Conservation (phyloP, 1,139 yeast genomes). For the Dujonia santamariae region DNA sequence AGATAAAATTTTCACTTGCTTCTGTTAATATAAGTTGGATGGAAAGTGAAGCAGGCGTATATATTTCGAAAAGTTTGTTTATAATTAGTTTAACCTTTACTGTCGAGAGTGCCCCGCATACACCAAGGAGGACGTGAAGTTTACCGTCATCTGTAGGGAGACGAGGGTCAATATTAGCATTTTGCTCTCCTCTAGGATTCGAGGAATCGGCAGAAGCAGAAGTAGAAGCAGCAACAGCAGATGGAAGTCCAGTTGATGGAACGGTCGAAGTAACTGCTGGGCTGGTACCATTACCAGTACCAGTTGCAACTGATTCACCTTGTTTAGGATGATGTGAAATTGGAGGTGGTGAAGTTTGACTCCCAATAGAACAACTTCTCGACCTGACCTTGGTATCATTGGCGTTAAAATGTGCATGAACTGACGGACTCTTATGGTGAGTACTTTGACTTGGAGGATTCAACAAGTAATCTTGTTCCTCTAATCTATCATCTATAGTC, state of each 20-base stretch:
- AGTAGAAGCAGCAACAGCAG: constrained; percentile 1
- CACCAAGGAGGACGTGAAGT: constrained; percentile 80
- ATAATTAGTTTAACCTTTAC: constrained; percentile 73
- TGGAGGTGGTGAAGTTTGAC: too few species aligned
- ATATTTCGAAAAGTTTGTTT: constrained; percentile 73
- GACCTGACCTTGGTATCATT: constrained; percentile 57
- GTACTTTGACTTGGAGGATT: constrained; percentile 30
- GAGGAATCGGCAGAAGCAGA: constrained; percentile 1
- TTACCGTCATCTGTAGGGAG: constrained; percentile 91
- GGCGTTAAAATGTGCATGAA: constrained; percentile 79
- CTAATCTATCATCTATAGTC: too few species aligned
- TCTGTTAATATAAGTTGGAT: constrained; percentile 80
- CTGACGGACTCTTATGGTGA: constrained; percentile 58
- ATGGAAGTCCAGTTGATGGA: too few species aligned
- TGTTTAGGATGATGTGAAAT: too few species aligned
- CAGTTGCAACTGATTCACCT: too few species aligned
- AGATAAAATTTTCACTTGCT: constrained; percentile 78
- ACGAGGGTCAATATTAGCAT: constrained; percentile 67
- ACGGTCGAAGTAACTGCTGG: constrained; percentile 13
- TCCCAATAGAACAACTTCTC: constrained; percentile 46
- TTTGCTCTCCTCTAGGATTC: constrained; percentile 35
- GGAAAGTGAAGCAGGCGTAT: constrained; percentile 67
- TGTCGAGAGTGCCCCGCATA: constrained; percentile 85
- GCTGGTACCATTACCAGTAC: constrained; percentile 35
- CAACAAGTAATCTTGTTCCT: constrained; percentile 18